These are phyloP conservation scores for Cryptococcus floricola DNA, from an alignment of 1,284 basidiomycete genomes.

Conservation along the genomic window DNA sequence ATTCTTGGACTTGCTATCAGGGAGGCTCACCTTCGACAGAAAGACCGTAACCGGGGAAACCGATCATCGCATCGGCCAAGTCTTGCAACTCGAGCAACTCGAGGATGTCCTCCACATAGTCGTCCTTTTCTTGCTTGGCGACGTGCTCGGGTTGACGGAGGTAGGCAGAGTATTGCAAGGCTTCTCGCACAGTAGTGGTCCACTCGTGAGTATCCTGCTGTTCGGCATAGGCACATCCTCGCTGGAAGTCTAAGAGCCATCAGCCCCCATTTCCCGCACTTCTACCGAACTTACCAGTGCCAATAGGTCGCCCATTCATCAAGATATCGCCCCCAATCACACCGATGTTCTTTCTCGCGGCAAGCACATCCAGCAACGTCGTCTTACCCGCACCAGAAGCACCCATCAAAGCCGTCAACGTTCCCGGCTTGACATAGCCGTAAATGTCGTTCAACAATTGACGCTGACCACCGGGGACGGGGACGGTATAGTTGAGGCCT, in stretches of 20 bases:
- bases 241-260: slow-evolving; percentile 40
- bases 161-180: slow-evolving; percentile 58
- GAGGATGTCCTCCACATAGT: slow-evolving; percentile 55
- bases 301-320: slow-evolving; percentile 54
- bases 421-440: slow-evolving; percentile 58
- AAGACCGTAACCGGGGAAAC: slow-evolving; percentile 54
- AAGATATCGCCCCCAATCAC: slow-evolving; percentile 53
- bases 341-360: slow-evolving; percentile 54
- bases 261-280: not conserved
- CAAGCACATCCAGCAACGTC: slow-evolving; percentile 56
- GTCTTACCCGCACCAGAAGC: slow-evolving; percentile 58
- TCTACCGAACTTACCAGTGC: slow-evolving; percentile 29
- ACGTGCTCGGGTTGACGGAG: slow-evolving; percentile 56
- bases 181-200: slow-evolving; percentile 64
- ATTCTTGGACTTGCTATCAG: not conserved
- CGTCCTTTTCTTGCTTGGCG: slow-evolving; percentile 54
- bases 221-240: slow-evolving; percentile 62
- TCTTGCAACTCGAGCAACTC: slow-evolving; percentile 54
- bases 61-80: slow-evolving; percentile 53
- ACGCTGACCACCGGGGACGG: slow-evolving; percentile 53
- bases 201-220: slow-evolving; percentile 81
- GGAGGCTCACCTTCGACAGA: slow-evolving; percentile 42
- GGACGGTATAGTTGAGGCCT: slow-evolving; percentile 52
- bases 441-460: slow-evolving; percentile 55
- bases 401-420: slow-evolving; percentile 60